Percentiles rank a stretch among this genome's conserved stretches.
Evolutionary conservation across 2,329 filamentous ascomycete genomes (phyloP).

Genomic region (Fusarium veterinarium): DNA sequence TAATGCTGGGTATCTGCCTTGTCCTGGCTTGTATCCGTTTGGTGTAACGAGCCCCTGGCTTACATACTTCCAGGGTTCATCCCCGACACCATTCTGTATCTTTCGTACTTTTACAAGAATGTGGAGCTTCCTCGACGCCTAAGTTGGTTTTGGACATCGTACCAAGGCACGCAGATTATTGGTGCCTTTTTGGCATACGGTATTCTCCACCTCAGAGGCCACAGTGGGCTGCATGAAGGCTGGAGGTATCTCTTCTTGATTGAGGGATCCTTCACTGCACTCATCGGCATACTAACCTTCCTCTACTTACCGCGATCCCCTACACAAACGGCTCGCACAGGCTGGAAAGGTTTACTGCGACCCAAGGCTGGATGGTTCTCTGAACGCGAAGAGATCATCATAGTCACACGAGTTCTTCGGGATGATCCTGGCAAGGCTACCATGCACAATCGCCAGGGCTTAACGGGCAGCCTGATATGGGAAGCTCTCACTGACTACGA

Average conservation of each 20-base stretch:
- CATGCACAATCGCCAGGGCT: neutral
- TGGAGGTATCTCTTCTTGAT: neutral
- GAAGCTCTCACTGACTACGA: neutral
- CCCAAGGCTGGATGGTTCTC: neutral
- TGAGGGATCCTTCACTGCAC: neutral
- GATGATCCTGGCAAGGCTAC: neutral
- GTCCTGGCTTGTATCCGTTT: neutral
- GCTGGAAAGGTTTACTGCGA: neutral
- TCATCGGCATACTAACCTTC: neutral
- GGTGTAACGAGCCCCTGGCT: neutral
- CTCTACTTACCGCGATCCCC: neutral
- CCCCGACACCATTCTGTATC: neutral
- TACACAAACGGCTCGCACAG: neutral
- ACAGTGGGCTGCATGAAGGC: neutral
- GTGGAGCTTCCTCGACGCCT: neutral
- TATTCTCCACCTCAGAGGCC: neutral
- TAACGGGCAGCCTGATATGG: neutral
- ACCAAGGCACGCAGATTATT: neutral
- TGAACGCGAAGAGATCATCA: neutral
- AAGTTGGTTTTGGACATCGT: neutral
- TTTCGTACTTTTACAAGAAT: neutral
- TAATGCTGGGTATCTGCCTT: neutral
- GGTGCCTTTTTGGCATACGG: neutral
- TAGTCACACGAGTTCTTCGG: neutral
- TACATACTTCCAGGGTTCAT: neutral